A percentile compares a stretch with the other conserved stretches of the same genome.
phyloP scores from a whole-genome alignment of 305 asterid species.

The Fraxinus sp. region DNA sequence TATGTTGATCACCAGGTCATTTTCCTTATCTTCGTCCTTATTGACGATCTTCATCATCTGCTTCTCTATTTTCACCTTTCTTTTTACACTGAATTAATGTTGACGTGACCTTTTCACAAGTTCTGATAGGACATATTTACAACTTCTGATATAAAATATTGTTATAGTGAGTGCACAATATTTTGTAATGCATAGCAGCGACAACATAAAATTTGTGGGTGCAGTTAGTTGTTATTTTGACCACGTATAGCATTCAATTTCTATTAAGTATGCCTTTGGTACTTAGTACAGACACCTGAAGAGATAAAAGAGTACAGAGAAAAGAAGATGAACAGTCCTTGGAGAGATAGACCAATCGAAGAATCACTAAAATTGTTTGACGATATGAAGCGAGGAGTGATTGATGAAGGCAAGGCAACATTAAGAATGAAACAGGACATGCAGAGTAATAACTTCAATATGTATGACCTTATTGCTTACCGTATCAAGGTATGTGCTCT shows the following conservation, averaged over 20 bases:
- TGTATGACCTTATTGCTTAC: constrained; percentile 92
- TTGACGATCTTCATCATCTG: neutral
- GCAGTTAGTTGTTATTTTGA: constrained; percentile 2
- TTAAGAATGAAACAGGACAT: constrained; percentile 96
- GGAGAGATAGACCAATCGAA: constrained; percentile 75
- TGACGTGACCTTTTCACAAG: neutral
- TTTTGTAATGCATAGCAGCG: neutral
- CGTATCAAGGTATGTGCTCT: constrained; percentile 71
- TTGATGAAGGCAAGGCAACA: constrained; percentile 93
- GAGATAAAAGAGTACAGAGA: constrained; percentile 84
- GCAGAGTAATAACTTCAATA: constrained; percentile 89
- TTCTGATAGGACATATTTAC: neutral
- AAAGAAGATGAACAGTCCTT: constrained; percentile 78
- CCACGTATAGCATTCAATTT: constrained; percentile 2
- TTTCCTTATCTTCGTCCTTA: constrained; percentile 1
- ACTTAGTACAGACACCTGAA: constrained; percentile 55
- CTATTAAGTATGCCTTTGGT: constrained; percentile 17
- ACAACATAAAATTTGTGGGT: neutral
- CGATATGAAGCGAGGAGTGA: constrained; percentile 76
- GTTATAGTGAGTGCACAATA: neutral
- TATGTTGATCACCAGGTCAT: constrained; percentile 97
- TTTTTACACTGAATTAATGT: neutral
- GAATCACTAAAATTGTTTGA: constrained; percentile 73
- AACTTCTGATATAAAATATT: neutral
- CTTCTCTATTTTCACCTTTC: neutral